Evolutionary conservation across 2,329 filamentous ascomycete genomes (phyloP), one percentile per base, ranked within the genome.

Genomic region (Periconia digitata): DNA sequence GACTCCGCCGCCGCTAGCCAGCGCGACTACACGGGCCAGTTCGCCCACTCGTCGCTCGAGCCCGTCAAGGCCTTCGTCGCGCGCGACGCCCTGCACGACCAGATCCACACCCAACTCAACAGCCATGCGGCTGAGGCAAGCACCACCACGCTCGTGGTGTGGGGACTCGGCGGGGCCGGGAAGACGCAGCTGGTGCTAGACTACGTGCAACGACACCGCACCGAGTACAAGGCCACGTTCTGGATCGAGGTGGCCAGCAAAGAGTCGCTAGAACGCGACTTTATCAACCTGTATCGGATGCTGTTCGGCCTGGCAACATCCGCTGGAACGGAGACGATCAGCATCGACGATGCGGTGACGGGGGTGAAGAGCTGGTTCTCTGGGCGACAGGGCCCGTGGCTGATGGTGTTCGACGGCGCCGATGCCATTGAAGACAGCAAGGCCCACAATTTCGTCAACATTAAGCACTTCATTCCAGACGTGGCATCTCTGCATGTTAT

Each of bases 231-330:
- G 13, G 52, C 58, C 6, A 52, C 43, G 2, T 59, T 62, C 44
- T 61, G 58, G 59, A 49, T 63, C 10, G 55, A 62, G 44, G 55
- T 59, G 13, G 52, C 56, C 3, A 47, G 46, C 29, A 56, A 56
- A n/a, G 54, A 56, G 41, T 50, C 56, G 34, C 41, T 59, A 10
- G 56, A 61, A 49, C 53, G 57, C 24, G 59, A 60, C 51, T 54
- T 54, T 42, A 23, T 56, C 15, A 42, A 46, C 34, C 23, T 62
- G n/a, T 56, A 60, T 41, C 49, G 50, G 29, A 39, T 42, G 18
- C 47, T 62, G 20, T 56, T 50, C 40, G 43, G 35, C 6, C 15
- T 52, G 21, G 15, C 40, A 17, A 18, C 44, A 21, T 18, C 16
- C 37, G 35, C 21, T 40, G 21, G 46, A 24, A 20, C 21, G 44